Evolutionary conservation across 768 basidiomycete genomes (phyloP).

Genomic region (Pleurotus giganteus): DNA sequence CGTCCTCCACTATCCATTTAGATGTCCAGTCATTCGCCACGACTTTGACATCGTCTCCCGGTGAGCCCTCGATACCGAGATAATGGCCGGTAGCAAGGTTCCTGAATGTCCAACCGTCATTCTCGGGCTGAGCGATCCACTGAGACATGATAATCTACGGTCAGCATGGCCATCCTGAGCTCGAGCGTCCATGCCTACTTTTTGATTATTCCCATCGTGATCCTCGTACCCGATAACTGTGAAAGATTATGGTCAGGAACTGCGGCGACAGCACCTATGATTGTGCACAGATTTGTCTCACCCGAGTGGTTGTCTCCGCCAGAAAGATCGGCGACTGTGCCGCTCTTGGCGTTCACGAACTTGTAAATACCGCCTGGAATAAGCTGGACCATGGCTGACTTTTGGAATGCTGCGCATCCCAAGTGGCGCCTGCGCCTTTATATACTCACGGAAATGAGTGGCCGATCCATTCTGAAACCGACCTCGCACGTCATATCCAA

Average conservation of each 20-base stretch:
- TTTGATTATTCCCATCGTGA: constrained; percentile 41
- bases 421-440: too few relatives aligned
- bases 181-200: constrained; percentile 21
- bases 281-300: constrained; percentile 14
- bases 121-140: constrained; percentile 33
- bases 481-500: not conserved
- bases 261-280: not conserved
- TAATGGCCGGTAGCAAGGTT: constrained; percentile 29
- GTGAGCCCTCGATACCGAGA: constrained; percentile 24
- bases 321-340: constrained; percentile 43
- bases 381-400: constrained; percentile 12
- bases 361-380: constrained; percentile 30
- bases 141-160: constrained; percentile 10
- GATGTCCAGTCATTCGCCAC: constrained; percentile 23
- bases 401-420: not conserved
- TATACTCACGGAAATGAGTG: too few relatives aligned
- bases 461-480: not conserved
- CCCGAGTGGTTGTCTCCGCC: constrained; percentile 35
- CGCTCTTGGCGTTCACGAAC: constrained; percentile 38
- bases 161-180: not conserved
- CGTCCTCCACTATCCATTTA: constrained; percentile 36
- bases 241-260: not conserved
- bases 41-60: constrained; percentile 28
- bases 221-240: constrained; percentile 39
- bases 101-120: constrained; percentile 29